Conservation (phyloP, 306 rosid genomes). For the Pyrus pyrifolia region DNA sequence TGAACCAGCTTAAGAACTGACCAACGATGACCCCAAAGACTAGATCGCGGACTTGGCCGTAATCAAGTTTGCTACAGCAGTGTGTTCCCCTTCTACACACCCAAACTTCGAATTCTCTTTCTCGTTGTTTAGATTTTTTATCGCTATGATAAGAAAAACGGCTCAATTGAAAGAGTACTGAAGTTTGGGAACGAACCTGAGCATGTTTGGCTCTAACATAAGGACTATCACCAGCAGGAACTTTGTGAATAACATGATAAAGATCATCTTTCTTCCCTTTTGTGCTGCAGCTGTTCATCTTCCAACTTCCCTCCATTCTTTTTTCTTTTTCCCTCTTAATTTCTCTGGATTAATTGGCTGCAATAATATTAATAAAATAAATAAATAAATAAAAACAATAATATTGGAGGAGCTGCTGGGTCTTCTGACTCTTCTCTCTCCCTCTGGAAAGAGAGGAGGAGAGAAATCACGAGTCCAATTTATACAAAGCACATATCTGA, state of each 20-base stretch:
- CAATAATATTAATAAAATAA: background rate
- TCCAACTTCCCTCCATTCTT: background rate
- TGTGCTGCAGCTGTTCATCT: conserved; percentile 14
- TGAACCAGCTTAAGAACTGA: background rate
- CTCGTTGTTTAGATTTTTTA: background rate
- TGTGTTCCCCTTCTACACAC: too few relatives aligned
- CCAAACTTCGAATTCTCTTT: background rate
- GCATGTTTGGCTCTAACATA: conserved; percentile 94
- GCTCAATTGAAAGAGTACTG: background rate
- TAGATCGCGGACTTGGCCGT: background rate
- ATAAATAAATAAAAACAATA: background rate
- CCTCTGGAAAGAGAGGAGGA: background rate
- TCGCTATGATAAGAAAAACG: background rate
- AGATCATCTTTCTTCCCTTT: conserved; percentile 54
- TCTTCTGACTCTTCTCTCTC: background rate
- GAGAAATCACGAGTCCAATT: background rate
- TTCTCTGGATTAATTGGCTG: background rate
- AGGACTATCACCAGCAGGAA: conserved; percentile 74
- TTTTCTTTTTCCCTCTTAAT: background rate
- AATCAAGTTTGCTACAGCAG: background rate
- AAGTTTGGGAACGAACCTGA: conserved; percentile 43
- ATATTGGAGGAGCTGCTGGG: background rate
- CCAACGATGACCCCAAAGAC: background rate
- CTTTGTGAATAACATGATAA: conserved; percentile 79
- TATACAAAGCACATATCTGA: background rate